Evolutionary conservation across 257 asterid genomes (phyloP), one percentile per base, ranked within the genome.

Genomic region (Fraxinus anomala): DNA sequence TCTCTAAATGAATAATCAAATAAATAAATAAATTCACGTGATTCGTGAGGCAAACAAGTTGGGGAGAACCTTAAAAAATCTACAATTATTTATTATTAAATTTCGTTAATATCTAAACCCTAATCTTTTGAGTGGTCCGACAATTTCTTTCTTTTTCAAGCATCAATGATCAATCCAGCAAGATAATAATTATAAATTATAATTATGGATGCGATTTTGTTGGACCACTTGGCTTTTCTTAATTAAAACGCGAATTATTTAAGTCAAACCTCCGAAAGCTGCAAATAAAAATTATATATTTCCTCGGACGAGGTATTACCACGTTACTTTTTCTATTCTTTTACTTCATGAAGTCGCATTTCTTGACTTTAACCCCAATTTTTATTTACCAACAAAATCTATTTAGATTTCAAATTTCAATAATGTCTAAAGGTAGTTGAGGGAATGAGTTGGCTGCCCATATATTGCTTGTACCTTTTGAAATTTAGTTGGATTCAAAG

Each of bases 351-450:
- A 28, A 70, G 81, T 76, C 75, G 78, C 77, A 78, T 73, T 40
- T 61, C 69, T 84, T 77, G 80, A 82, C 78, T 67, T 75, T 61
- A 47, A 26, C 80, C 59, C 42, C n/a, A 44, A 80, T 69, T 74
- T 81, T 82, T 76, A 69, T 19, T 70, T 59, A 89, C 88, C 87
- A 44, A 87, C 28, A 77, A 83, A 85, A 85, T 85, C 88, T 81
- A 56, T 28, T 67, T 73, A 21, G 65, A 63, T 24, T 63, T 12
- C 67, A 59, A 59, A 1, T 23, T 26, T 23, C 16, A 63, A 30
- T 11, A 26, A 63, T 63, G 69, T 63, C 56, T 3, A n/a, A n/a
- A 9, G 67, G 69, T 63, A 10, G 69, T 63, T 23, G 34, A 9
- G 16, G 34, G 8, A 23, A 24, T 63, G 5, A 26, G 34, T 24